Evolutionary conservation across 164 flowering plant genomes (phyloP).

Genomic region (Vitis rupestris): DNA sequence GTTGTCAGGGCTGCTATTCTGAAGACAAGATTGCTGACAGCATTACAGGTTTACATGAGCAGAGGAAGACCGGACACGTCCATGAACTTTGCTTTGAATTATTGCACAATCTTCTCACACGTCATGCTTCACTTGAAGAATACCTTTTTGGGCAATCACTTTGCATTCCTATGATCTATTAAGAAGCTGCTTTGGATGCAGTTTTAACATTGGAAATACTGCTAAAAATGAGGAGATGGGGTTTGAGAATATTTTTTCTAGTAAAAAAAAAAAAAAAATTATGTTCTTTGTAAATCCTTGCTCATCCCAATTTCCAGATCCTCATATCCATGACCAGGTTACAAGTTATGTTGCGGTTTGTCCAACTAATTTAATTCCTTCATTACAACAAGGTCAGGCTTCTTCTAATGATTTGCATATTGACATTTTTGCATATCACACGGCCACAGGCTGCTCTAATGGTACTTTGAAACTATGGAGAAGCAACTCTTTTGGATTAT

Average conservation of each 20-base stretch:
- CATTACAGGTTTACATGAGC: slow-evolving; percentile 24
- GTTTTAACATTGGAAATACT: slow-evolving; percentile 23
- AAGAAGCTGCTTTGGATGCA: slow-evolving; percentile 35
- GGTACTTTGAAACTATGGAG: slow-evolving; percentile 87
- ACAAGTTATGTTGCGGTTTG: slow-evolving; percentile 63
- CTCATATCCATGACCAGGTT: slow-evolving; percentile 42
- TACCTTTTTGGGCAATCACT: slow-evolving; percentile 51
- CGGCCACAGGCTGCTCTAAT: slow-evolving; percentile 81
- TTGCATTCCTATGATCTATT: slow-evolving; percentile 47
- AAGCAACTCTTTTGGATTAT: slow-evolving; percentile 27
- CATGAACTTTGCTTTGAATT: slow-evolving; percentile 15
- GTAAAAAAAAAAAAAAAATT: slow-evolving; percentile 30
- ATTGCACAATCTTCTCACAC: neutral
- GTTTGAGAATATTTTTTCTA: slow-evolving; percentile 44
- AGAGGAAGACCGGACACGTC: slow-evolving; percentile 37
- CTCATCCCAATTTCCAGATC: slow-evolving; percentile 62
- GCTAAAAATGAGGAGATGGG: slow-evolving; percentile 23
- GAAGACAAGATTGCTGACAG: slow-evolving; percentile 43
- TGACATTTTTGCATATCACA: slow-evolving; percentile 46
- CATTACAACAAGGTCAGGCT: slow-evolving; percentile 24
- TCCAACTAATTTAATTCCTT: slow-evolving; percentile 31
- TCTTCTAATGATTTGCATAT: slow-evolving; percentile 23
- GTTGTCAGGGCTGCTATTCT: slow-evolving; percentile 22
- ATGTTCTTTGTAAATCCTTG: slow-evolving; percentile 41
- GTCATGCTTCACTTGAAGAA: no score